phyloP scores from a whole-genome alignment of 2,329 filamentous ascomycete species.

The Microsporum canis region DNA sequence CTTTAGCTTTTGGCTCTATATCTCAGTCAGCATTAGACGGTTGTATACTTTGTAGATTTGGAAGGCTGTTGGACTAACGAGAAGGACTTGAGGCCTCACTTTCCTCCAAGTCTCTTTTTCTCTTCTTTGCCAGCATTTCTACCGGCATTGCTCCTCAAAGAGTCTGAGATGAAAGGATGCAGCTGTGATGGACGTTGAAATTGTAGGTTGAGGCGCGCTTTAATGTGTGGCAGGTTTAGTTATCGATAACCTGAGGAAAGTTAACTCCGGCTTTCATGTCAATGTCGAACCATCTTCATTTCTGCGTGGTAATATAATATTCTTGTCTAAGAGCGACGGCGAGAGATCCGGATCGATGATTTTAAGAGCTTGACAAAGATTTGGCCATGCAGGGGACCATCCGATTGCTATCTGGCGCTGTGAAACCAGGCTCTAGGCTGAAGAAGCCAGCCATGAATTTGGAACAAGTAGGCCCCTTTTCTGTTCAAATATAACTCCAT shows the following conservation, averaged over 20 bases:
- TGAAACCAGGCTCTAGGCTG: slow-evolving; percentile 24
- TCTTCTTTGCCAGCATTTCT: neutral
- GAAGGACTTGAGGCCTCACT: no score
- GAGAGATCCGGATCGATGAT: neutral
- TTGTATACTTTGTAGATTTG: neutral
- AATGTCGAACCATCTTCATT: neutral
- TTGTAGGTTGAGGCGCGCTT: neutral
- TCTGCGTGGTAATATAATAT: neutral
- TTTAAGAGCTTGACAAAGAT: neutral
- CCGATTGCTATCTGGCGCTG: slow-evolving; percentile 16
- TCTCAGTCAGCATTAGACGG: neutral
- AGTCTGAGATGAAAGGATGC: neutral
- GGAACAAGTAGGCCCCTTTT: slow-evolving; percentile 26
- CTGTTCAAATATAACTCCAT: neutral
- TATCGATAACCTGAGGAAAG: neutral
- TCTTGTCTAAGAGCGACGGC: neutral
- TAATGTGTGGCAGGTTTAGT: neutral
- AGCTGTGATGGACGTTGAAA: neutral
- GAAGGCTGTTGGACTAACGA: neutral
- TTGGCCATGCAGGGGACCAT: neutral
- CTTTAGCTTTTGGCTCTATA: neutral
- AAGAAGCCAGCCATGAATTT: slow-evolving; percentile 28
- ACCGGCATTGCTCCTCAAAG: neutral
- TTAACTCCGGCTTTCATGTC: neutral
- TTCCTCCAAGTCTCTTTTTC: neutral